phyloP scores from a whole-genome alignment of 257 asterid species.

The Mitragyna speciosa region DNA sequence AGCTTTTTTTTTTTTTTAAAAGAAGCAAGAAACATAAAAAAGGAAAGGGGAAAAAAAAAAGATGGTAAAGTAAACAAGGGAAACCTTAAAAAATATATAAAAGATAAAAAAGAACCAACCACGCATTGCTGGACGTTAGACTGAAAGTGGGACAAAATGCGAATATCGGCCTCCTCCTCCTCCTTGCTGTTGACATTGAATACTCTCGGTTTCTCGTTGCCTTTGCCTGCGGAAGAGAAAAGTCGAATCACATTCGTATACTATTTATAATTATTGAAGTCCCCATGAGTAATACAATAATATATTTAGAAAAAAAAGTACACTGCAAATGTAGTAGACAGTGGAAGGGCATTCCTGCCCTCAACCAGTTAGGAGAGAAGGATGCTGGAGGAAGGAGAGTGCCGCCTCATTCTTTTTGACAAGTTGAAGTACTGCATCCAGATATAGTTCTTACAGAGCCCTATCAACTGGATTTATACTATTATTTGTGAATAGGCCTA shows the following conservation, averaged over 20 bases:
- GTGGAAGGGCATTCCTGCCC: too few species aligned
- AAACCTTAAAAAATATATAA: neutral
- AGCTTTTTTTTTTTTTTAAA: neutral
- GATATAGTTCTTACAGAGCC: too few species aligned
- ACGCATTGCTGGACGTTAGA: slow-evolving; percentile 82
- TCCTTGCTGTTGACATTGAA: slow-evolving; percentile 21
- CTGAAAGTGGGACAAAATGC: slow-evolving; percentile 69
- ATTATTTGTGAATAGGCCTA: too few species aligned
- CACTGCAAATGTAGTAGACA: too few species aligned
- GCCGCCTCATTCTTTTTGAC: too few species aligned
- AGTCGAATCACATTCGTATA: neutral
- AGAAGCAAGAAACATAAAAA: neutral
- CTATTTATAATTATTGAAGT: too few species aligned
- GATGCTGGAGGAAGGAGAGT: neutral
- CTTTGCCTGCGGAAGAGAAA: slow-evolving; percentile 25
- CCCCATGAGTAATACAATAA: too few species aligned
- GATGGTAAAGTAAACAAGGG: neutral
- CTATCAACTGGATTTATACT: too few species aligned
- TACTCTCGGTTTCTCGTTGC: slow-evolving; percentile 26
- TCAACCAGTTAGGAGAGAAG: neutral
- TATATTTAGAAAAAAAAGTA: neutral
- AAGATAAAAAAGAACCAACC: slow-evolving; percentile 50
- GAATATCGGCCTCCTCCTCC: slow-evolving; percentile 31
- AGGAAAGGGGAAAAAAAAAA: too few species aligned
- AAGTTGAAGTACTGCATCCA: too few species aligned